Percentiles rank a stretch among this genome's conserved stretches.
Evolutionary conservation across 2,329 filamentous ascomycete genomes (phyloP).

Genomic region (Pseudocercospora fijiensis): DNA sequence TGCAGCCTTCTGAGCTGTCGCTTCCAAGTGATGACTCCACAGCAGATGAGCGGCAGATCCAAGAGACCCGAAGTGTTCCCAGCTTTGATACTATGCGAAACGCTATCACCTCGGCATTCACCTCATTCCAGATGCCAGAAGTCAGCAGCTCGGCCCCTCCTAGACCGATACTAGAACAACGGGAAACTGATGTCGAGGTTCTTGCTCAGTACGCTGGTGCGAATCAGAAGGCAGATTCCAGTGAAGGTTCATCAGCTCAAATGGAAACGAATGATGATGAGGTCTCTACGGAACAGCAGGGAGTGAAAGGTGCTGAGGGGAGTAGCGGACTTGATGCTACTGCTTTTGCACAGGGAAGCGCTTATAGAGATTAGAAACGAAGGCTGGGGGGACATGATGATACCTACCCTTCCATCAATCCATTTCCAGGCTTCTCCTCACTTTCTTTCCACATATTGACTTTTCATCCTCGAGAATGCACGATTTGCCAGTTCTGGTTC

Average conservation of each 20-base stretch:
- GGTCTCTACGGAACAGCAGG: slow-evolving; percentile 16
- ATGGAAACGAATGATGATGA: slow-evolving; percentile 14
- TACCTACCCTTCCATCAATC: neutral
- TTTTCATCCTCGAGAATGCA: too few relatives aligned
- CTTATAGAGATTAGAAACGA: slow-evolving; percentile 21
- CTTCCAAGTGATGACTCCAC: neutral
- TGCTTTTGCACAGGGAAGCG: slow-evolving; percentile 24
- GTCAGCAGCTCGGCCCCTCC: slow-evolving; percentile 1
- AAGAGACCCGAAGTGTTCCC: slow-evolving; percentile 4
- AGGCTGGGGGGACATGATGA: neutral
- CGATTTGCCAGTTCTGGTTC: too few relatives aligned
- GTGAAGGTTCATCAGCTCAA: neutral
- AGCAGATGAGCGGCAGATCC: neutral
- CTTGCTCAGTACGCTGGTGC: slow-evolving; percentile 7
- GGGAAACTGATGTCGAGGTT: slow-evolving; percentile 16
- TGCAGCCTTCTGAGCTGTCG: slow-evolving; percentile 7
- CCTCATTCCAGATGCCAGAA: slow-evolving; percentile 1
- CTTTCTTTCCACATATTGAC: too few relatives aligned
- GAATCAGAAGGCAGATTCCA: neutral
- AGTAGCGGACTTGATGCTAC: slow-evolving; percentile 19
- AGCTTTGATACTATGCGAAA: slow-evolving; percentile 4
- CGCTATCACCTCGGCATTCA: slow-evolving; percentile 6
- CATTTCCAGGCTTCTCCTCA: neutral
- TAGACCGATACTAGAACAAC: slow-evolving; percentile 17
- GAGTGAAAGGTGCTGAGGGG: slow-evolving; percentile 1